These are phyloP conservation scores for Stachybotrys echinatus DNA, from an alignment of 2,329 filamentous ascomycete species.

Conservation along the genomic window DNA sequence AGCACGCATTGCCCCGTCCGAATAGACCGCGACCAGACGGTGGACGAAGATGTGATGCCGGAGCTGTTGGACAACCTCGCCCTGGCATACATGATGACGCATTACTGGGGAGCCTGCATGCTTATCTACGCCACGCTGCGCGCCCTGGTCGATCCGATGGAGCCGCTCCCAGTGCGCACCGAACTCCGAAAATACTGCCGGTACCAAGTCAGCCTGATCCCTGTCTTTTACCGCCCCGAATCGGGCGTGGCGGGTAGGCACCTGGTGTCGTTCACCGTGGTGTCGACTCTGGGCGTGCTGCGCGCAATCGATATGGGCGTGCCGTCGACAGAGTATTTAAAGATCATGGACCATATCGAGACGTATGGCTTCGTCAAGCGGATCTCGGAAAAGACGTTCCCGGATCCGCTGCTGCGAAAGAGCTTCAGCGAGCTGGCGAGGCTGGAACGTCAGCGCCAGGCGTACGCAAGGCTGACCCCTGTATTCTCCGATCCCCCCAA, in stretches of 20 bases:
- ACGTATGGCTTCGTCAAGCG: background rate
- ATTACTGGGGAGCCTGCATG: background rate
- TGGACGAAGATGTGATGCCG: background rate
- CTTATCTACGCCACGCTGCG: background rate
- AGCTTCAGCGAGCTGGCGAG: background rate
- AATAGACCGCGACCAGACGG: background rate
- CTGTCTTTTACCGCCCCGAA: background rate
- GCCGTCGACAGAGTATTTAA: background rate
- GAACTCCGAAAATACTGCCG: background rate
- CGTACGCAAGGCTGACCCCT: background rate
- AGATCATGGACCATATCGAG: background rate
- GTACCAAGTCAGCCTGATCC: background rate
- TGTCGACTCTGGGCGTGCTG: background rate
- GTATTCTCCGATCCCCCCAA: too few species aligned
- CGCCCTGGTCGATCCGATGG: background rate
- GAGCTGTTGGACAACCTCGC: background rate
- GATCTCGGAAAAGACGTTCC: background rate
- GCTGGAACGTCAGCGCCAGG: background rate
- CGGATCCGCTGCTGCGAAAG: background rate
- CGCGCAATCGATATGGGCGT: background rate
- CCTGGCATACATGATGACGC: background rate
- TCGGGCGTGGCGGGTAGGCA: background rate
- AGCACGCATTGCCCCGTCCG: background rate
- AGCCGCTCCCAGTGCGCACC: background rate
- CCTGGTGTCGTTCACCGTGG: background rate